Percentiles rank a stretch among this genome's conserved stretches.
These are phyloP conservation scores for Dionaea muscipula DNA, from an alignment of 179 eudicot genomes.

Conservation along the genomic window DNA sequence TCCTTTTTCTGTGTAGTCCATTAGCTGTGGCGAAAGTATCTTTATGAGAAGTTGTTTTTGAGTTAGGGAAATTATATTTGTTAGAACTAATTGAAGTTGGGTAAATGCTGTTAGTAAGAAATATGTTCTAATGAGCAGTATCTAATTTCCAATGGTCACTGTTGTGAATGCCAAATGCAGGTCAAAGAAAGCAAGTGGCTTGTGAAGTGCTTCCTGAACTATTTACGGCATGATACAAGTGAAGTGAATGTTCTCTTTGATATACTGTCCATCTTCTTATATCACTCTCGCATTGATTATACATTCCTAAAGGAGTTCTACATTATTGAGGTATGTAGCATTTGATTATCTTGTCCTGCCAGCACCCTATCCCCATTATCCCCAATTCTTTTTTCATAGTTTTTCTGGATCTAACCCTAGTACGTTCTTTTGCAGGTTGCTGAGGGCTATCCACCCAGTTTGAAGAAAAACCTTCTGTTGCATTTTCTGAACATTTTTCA, in stretches of 20 bases:
- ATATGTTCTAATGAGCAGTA: no score
- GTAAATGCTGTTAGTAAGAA: no score
- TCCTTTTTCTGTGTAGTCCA: no score
- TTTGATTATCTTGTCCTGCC: not conserved
- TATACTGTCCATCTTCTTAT: conserved; percentile 76
- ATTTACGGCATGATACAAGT: conserved; percentile 77
- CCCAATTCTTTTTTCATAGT: not conserved
- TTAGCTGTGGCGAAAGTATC: no score
- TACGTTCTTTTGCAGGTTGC: conserved; percentile 50
- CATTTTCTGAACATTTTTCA: conserved; percentile 89
- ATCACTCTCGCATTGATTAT: conserved; percentile 78
- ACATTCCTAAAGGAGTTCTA: conserved; percentile 95
- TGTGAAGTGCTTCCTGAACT: conserved; percentile 92
- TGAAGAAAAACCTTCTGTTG: conserved; percentile 81
- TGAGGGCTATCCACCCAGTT: conserved; percentile 75
- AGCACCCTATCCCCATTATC: no score
- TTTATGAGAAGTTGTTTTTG: no score
- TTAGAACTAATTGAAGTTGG: no score
- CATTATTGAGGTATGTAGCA: conserved; percentile 64
- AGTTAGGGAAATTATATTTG: not conserved
- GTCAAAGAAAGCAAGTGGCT: conserved; percentile 99
- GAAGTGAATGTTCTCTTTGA: conserved; percentile 91
- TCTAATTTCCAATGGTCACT: no score
- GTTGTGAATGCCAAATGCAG: conserved; percentile 28
- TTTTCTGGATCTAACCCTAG: not conserved